A percentile compares a stretch with the other conserved stretches of the same genome.
These are phyloP conservation scores for Circinella umbellata DNA, from an alignment of 371 early-diverging fungal genomes.

Conservation along the genomic window DNA sequence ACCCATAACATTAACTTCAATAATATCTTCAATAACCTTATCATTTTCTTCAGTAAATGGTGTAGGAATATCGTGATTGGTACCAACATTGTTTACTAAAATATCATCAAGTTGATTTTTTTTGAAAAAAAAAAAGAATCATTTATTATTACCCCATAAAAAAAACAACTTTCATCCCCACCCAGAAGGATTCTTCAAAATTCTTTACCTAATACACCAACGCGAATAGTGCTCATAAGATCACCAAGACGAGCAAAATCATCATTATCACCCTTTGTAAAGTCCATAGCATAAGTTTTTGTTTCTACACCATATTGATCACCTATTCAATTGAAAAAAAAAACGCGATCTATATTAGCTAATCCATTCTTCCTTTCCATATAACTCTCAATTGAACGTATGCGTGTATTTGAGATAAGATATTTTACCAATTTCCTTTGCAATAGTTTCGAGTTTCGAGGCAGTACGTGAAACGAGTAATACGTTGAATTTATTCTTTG, in stretches of 20 bases:
- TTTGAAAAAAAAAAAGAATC: not conserved
- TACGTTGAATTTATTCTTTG: constrained; percentile 85
- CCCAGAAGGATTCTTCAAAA: not conserved
- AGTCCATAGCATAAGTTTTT: constrained; percentile 84
- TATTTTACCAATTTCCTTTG: constrained; percentile 68
- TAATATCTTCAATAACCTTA: constrained; percentile 70
- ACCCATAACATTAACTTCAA: constrained; percentile 90
- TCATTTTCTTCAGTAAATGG: constrained; percentile 81
- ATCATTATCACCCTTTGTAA: constrained; percentile 63
- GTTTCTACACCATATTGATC: constrained; percentile 68
- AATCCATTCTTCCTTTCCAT: no score
- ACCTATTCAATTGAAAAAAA: constrained; percentile 17
- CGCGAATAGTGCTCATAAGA: constrained; percentile 59
- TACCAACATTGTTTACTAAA: constrained; percentile 92
- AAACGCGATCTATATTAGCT: not conserved
- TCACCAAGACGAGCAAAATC: constrained; percentile 74
- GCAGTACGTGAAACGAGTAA: constrained; percentile 88
- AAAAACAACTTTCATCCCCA: not conserved
- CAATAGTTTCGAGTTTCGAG: constrained; percentile 84
- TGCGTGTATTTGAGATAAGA: not conserved
- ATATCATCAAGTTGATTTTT: no score
- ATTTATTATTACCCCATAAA: not conserved
- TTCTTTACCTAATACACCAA: constrained; percentile 70
- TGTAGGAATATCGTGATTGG: constrained; percentile 88
- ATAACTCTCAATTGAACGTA: no score